phyloP scores from a whole-genome alignment of 192 early-diverging fungal species.

The Entomortierella chlamydospora region DNA sequence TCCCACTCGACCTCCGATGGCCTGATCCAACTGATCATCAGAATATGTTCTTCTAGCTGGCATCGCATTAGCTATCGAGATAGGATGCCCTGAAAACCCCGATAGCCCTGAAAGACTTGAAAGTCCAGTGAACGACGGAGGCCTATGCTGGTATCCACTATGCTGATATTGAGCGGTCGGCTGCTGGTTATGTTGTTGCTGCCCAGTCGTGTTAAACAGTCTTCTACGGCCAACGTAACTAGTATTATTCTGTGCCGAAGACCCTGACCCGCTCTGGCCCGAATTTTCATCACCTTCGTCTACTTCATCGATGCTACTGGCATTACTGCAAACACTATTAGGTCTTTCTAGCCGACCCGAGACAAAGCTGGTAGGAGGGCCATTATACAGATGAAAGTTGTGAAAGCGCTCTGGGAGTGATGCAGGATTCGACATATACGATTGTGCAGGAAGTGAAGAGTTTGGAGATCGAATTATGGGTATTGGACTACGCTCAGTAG shows the following conservation, averaged over 20 bases:
- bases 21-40: conserved; percentile 27
- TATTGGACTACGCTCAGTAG: conserved; percentile 29
- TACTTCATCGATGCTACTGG: conserved; percentile 41
- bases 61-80: neutral
- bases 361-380: conserved; percentile 14
- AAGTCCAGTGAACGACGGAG: conserved; percentile 19
- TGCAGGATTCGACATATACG: conserved; percentile 9
- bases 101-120: too few relatives aligned
- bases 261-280: conserved; percentile 32
- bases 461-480: conserved; percentile 34
- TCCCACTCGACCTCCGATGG: neutral
- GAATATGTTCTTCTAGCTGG: conserved; percentile 19
- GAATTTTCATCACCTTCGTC: conserved; percentile 34
- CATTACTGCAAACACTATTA: conserved; percentile 46
- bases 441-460: neutral
- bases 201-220: conserved; percentile 10
- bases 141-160: conserved; percentile 11
- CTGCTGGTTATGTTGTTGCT: conserved; percentile 16
- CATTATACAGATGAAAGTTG: conserved; percentile 20
- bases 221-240: conserved; percentile 34
- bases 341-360: conserved; percentile 26
- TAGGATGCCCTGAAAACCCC: too few relatives aligned
- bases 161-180: too few relatives aligned
- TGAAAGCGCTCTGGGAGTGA: conserved; percentile 46
- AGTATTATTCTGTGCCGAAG: conserved; percentile 26